These are phyloP conservation scores for Boletus tylopilopsis DNA, from an alignment of 768 basidiomycete species.

Conservation along the genomic window DNA sequence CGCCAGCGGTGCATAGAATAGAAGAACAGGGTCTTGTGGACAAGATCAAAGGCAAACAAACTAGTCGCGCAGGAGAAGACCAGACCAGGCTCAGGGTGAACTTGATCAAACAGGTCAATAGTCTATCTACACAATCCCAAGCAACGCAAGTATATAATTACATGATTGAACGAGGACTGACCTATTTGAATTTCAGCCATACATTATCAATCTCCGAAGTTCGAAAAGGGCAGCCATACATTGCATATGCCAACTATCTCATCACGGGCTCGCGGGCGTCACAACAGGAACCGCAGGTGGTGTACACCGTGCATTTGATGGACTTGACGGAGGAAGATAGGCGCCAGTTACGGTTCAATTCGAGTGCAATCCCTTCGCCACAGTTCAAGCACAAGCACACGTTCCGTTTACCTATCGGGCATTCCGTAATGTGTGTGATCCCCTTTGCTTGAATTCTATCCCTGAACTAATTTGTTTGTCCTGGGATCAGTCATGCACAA, in stretches of 20 bases:
- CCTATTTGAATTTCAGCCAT: conserved; percentile 1
- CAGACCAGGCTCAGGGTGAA: conserved; percentile 6
- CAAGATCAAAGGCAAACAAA: not conserved
- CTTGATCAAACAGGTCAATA: conserved; percentile 21
- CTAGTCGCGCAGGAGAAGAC: conserved; percentile 6
- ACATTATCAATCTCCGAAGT: conserved; percentile 8
- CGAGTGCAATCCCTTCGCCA: conserved; percentile 20
- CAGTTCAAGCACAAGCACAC: conserved; percentile 12
- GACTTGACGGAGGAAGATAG: conserved; percentile 27
- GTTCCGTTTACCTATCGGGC: conserved; percentile 19
- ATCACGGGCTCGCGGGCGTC: conserved; percentile 6
- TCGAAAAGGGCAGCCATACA: too few relatives aligned
- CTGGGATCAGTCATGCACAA: conserved; percentile 34
- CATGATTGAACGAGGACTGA: not conserved
- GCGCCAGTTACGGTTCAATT: conserved; percentile 25
- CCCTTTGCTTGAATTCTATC: not conserved
- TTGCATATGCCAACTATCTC: conserved; percentile 1
- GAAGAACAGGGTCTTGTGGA: not conserved
- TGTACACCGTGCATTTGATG: conserved; percentile 26
- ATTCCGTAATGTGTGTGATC: conserved; percentile 19
- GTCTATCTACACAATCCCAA: not conserved
- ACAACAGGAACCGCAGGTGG: conserved; percentile 12
- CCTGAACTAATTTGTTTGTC: not conserved
- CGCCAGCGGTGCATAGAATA: conserved; percentile 5
- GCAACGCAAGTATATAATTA: not conserved